Conservation (phyloP, 805 yeast species). For the Clavispora vitiphila region DNA sequence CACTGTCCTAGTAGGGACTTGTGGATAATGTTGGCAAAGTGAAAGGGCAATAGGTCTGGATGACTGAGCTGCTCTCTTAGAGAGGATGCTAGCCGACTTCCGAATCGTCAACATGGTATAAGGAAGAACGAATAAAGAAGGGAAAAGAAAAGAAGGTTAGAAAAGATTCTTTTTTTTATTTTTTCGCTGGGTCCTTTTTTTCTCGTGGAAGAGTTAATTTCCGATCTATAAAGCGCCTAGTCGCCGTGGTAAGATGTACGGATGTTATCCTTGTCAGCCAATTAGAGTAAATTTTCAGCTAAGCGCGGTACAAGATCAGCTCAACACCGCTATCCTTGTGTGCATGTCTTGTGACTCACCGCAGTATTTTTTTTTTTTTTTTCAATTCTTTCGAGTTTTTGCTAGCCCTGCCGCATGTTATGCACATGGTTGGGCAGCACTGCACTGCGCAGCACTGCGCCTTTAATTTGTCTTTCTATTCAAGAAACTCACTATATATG, state of each 20-base stretch:
- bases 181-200: background rate
- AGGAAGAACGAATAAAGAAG: background rate
- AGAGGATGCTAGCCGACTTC: constrained; percentile 5
- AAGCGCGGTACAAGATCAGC: constrained; percentile 40
- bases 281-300: constrained; percentile 27
- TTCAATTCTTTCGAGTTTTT: background rate
- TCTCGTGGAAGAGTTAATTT: background rate
- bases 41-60: constrained; percentile 1
- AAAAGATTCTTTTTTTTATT: background rate
- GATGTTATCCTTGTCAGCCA: constrained; percentile 14
- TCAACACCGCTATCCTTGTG: background rate
- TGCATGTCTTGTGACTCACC: constrained; percentile 9
- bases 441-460: too few relatives aligned
- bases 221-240: background rate
- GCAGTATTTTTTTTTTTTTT: background rate
- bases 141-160: background rate
- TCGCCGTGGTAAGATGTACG: constrained; percentile 7
- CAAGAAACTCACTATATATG: too few relatives aligned
- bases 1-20: background rate
- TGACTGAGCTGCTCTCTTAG: constrained; percentile 6
- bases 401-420: background rate
- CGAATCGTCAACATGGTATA: constrained; percentile 9
- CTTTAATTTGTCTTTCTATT: too few relatives aligned
- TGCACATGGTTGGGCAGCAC: too few relatives aligned
- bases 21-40: background rate